Evolutionary conservation across 1,284 basidiomycete genomes (phyloP), one percentile per base, ranked within the genome.

Genomic region (Ceratorhiza oryzae-sativae): DNA sequence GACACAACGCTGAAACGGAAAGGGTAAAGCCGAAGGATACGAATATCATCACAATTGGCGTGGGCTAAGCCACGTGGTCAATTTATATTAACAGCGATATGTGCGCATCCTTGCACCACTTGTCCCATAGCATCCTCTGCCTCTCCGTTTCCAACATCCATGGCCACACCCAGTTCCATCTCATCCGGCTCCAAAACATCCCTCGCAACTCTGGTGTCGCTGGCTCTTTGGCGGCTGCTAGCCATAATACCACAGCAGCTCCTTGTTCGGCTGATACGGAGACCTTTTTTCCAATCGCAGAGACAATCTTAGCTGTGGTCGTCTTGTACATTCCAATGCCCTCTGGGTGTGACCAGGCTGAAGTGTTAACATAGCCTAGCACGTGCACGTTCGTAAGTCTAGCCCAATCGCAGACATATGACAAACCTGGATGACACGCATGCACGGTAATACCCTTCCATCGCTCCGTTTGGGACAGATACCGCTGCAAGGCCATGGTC

Each of bases 381-480:
- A n/a, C n/a, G n/a, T 12, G 1, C 48, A n/a, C n/a, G n/a, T n/a
- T n/a, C n/a, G n/a, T n/a, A n/a, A n/a, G n/a, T n/a, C n/a, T n/a
- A n/a, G n/a, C n/a, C n/a, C n/a, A n/a, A n/a, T n/a, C n/a, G n/a
- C n/a, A n/a, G n/a, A n/a, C n/a, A n/a, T n/a, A n/a, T n/a, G n/a
- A n/a, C n/a, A n/a, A 30, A 72, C 73, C 73, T 60, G 73, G 73
- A 36, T 74, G 73, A 34, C 71, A 74, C 34, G 73, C 20, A 18
- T 71, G 72, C 1, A 56, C 71, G 0, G 71, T 51, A 13, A 74
- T 41, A 32, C 58, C 48, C 15, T 63, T 67, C 71, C 71, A 74
- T 4, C 46, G 27, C 13, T 67, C 48, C 5, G 13, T 53, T 10
- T 32, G 53, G 3, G 53, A 20, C 3, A 72, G 36, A 6, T 46